These are phyloP conservation scores for Lactarius quietus DNA, from an alignment of 768 basidiomycete species.

Conservation along the genomic window DNA sequence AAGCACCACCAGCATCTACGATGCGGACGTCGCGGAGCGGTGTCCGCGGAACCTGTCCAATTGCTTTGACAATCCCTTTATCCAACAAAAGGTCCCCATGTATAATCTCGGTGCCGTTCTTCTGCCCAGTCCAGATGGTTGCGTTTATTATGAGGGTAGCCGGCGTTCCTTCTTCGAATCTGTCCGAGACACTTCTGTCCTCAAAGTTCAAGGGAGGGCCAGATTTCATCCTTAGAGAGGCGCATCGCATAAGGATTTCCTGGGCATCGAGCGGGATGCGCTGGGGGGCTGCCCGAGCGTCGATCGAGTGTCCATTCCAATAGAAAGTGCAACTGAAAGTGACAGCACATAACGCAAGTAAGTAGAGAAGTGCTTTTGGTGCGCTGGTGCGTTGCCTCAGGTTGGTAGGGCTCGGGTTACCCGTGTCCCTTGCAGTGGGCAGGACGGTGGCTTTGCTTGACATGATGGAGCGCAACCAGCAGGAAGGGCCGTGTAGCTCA, in stretches of 20 bases:
- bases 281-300: conserved; percentile 2
- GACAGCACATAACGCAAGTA: conserved; percentile 9
- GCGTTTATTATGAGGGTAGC: conserved; percentile 70
- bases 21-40: conserved; percentile 42
- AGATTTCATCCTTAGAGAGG: conserved; percentile 30
- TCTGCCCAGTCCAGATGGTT: conserved; percentile 58
- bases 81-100: conserved; percentile 65
- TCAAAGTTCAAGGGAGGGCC: conserved; percentile 34
- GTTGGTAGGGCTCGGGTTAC: background rate
- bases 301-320: conserved; percentile 8
- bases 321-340: conserved; percentile 13
- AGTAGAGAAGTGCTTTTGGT: background rate
- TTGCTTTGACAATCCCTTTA: conserved; percentile 55
- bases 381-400: background rate
- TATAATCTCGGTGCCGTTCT: conserved; percentile 52
- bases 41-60: conserved; percentile 45
- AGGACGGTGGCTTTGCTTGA: conserved; percentile 4
- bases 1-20: conserved; percentile 57
- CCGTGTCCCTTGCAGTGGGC: conserved; percentile 1
- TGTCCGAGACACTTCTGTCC: conserved; percentile 46
- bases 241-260: conserved; percentile 34
- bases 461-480: conserved; percentile 8
- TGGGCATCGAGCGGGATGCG: conserved; percentile 29
- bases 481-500: background rate
- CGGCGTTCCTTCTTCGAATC: conserved; percentile 62